phyloP scores from a whole-genome alignment of 2,329 filamentous ascomycete species.

The Zalaria obscura region DNA sequence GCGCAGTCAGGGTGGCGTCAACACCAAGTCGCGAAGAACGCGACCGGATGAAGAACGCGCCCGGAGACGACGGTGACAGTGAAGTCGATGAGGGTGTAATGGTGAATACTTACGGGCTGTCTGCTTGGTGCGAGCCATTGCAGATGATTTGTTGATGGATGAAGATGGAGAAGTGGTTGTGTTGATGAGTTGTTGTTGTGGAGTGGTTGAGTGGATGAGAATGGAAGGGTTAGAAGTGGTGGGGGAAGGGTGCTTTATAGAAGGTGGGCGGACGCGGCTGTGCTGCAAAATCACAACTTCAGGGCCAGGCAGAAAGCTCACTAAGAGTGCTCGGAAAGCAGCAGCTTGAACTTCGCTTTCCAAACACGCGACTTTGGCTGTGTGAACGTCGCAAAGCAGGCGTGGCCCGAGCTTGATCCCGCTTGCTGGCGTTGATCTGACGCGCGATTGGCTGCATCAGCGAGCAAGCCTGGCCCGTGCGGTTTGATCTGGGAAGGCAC shows the following conservation, averaged over 20 bases:
- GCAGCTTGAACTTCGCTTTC: slow-evolving; percentile 3
- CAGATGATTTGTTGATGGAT: slow-evolving; percentile 13
- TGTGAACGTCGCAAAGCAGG: background rate
- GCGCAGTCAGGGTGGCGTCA: background rate
- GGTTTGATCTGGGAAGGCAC: no score
- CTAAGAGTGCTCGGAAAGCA: slow-evolving; percentile 3
- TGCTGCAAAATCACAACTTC: slow-evolving; percentile 7
- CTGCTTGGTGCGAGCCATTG: slow-evolving; percentile 42
- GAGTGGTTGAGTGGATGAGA: slow-evolving; percentile 6
- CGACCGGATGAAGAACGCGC: slow-evolving; percentile 5
- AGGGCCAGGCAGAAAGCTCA: no score
- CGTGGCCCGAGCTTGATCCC: background rate
- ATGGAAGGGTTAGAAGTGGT: slow-evolving; percentile 9
- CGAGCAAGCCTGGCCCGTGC: background rate
- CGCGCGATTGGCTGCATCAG: background rate
- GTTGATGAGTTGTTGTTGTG: slow-evolving; percentile 15
- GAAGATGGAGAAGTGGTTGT: slow-evolving; percentile 12
- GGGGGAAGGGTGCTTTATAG: slow-evolving; percentile 10
- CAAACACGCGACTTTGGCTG: background rate
- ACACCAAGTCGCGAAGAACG: slow-evolving; percentile 1
- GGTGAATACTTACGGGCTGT: slow-evolving; percentile 36
- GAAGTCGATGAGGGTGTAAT: slow-evolving; percentile 7
- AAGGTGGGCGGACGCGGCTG: slow-evolving; percentile 4
- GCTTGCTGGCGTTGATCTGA: background rate
- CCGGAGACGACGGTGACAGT: slow-evolving; percentile 6